These are phyloP conservation scores for Amylostereum areolatum DNA, from an alignment of 1,284 basidiomycete species.

Conservation along the genomic window DNA sequence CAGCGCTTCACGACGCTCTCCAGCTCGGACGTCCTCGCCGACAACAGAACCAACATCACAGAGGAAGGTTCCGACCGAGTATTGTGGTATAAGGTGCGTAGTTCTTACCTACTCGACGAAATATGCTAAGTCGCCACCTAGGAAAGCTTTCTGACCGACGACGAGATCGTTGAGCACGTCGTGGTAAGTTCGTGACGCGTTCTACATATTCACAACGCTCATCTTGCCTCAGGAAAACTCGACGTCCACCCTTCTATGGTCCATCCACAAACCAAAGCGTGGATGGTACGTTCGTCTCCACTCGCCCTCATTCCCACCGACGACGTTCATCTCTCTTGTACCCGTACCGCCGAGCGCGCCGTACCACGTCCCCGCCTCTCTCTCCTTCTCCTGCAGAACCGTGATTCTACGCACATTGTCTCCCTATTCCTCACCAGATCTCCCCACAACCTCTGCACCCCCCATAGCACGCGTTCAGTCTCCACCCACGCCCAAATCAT, in stretches of 20 bases:
- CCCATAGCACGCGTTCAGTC: background rate
- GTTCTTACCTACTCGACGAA: background rate
- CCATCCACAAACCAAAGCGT: slow-evolving; percentile 65
- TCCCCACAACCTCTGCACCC: slow-evolving; percentile 30
- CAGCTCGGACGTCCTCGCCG: slow-evolving; percentile 71
- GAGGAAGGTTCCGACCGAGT: slow-evolving; percentile 53
- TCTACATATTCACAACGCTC: background rate
- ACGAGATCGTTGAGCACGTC: slow-evolving; percentile 69
- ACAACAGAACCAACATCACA: slow-evolving; percentile 59
- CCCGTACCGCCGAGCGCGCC: slow-evolving; percentile 51
- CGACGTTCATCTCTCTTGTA: slow-evolving; percentile 57
- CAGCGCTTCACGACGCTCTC: too few species aligned
- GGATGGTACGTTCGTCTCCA: slow-evolving; percentile 78
- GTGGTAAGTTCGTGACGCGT: slow-evolving; percentile 50
- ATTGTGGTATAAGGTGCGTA: slow-evolving; percentile 68
- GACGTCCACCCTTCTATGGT: slow-evolving; percentile 60
- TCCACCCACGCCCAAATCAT: slow-evolving; percentile 12
- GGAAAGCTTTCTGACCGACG: slow-evolving; percentile 68
- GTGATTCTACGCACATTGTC: slow-evolving; percentile 22
- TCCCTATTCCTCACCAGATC: slow-evolving; percentile 24
- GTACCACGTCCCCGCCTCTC: slow-evolving; percentile 52
- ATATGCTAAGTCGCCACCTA: too few species aligned
- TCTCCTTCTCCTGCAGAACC: slow-evolving; percentile 59
- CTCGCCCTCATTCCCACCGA: slow-evolving; percentile 57
- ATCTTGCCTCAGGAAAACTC: slow-evolving; percentile 49